Evolutionary conservation across 2,329 filamentous ascomycete species (phyloP), one percentile per base, ranked within the genome.

Genomic region (Neobulgaria alba): DNA sequence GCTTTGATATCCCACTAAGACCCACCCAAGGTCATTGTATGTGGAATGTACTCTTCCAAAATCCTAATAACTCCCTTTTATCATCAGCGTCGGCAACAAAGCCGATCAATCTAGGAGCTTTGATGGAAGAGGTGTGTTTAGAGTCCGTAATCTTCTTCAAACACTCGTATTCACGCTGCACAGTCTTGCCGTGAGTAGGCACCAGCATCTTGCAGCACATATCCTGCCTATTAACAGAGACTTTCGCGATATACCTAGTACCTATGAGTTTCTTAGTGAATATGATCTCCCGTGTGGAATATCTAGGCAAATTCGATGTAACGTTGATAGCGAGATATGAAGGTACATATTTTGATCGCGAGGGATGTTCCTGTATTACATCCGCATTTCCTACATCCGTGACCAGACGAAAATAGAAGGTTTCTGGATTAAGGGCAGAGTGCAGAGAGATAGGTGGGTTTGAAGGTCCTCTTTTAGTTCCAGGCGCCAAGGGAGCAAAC

Each of bases 41-140:
- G n/a, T n/a, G 45, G 42, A 33, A 45, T 43, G 33, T 37, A 42
- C 19, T 47, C 41, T 23, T 47, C 39, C 15, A 49, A 29, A 16
- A 47, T 45, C 29, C 45, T 39, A 42, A 49, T 35, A 32, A 42
- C 26, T 14, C 15, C 10, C 17, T 29, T 29, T n/a, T 40, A 26
- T 2, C 38, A 37, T 36, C 17, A 34, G n/a, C n/a, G n/a, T n/a
- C n/a, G n/a, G n/a, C n/a, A n/a, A n/a, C n/a, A n/a, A n/a, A n/a
- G n/a, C n/a, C n/a, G n/a, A n/a, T n/a, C n/a, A n/a, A n/a, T n/a
- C n/a, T n/a, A n/a, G n/a, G n/a, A n/a, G n/a, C n/a, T n/a, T n/a
- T n/a, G n/a, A n/a, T n/a, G n/a, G n/a, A n/a, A n/a, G n/a, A n/a
- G n/a, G n/a, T n/a, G n/a, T 18, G 30, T 34, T 41, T 26, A 29